Percentiles rank a stretch among this genome's conserved stretches.
Evolutionary conservation across 2,329 filamentous ascomycete genomes (phyloP).

Genomic region (Trichoderma sp.): DNA sequence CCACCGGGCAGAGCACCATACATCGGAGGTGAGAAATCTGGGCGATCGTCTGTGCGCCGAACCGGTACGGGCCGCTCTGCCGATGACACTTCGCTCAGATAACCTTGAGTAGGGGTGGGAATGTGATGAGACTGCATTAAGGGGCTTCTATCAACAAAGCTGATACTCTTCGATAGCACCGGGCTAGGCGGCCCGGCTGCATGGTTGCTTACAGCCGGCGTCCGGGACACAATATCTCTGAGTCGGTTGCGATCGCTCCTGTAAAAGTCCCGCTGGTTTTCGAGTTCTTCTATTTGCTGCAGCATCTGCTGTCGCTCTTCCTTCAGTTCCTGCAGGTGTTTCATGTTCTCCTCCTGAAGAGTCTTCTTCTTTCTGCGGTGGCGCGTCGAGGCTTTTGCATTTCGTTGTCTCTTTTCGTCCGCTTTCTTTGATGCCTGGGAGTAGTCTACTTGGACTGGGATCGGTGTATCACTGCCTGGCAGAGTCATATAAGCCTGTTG

Average conservation of each 20-base stretch:
- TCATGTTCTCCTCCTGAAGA: constrained; percentile 71
- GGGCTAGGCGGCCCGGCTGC: constrained; percentile 58
- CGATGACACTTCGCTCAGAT: constrained; percentile 46
- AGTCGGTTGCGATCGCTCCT: constrained; percentile 71
- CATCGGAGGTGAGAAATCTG: constrained; percentile 44
- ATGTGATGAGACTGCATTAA: constrained; percentile 33
- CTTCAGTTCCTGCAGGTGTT: constrained; percentile 69
- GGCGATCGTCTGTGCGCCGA: constrained; percentile 50
- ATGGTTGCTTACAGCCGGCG: constrained; percentile 57
- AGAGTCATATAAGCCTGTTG: constrained; percentile 44
- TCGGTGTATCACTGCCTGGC: constrained; percentile 43
- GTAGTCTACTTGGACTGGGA: constrained; percentile 71
- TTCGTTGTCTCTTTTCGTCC: constrained; percentile 82
- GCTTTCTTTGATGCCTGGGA: constrained; percentile 80
- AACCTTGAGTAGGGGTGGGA: constrained; percentile 36
- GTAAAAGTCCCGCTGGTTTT: constrained; percentile 72
- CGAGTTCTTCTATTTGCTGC: constrained; percentile 52
- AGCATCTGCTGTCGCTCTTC: constrained; percentile 67
- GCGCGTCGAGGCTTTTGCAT: constrained; percentile 81
- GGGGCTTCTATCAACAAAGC: constrained; percentile 43
- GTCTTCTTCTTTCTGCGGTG: constrained; percentile 83
- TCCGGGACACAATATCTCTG: constrained; percentile 63
- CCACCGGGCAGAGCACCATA: constrained; percentile 42
- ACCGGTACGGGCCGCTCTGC: constrained; percentile 51
- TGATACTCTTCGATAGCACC: constrained; percentile 39